Base-by-base conservation (phyloP, 441 rosid genomes). In the Sinapis alba region DNA sequence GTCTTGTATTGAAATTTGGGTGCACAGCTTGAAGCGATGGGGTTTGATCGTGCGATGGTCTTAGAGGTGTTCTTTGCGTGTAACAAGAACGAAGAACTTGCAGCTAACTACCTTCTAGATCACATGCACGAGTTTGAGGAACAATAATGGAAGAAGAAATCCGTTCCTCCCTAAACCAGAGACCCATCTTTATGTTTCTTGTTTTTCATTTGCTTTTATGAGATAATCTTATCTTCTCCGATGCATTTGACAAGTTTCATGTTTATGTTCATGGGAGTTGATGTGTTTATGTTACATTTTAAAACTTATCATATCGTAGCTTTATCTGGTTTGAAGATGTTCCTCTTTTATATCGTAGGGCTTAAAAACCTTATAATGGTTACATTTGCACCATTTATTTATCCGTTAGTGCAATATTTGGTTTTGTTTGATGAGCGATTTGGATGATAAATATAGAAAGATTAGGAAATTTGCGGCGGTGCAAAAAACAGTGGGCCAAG, bases 51-150 rank as follows among this genome's bases (percentile, higher is more conserved):
- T 9, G 85, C 84, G 16, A 30, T 84, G 43, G 94, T 87, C 4
- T 68, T 90, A 68, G 89, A 90, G 43, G 96, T 86, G 67, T 89
- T 84, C 86, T 89, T 89, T 72, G 96, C 96, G 9, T 90, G 92
- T 82, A 89, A 89, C 87, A 89, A 89, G 86, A 80, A 90, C 7
- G 92, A 90, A 76, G 94, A 89, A 68, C 80, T 87, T 77, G 93
- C 96, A 9, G 92, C 93, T 41, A 89, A 89, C 81, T 90, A 89
- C 69, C 90, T 90, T 61, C 77, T 90, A 79, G 92, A 89, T 79
- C 94, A 89, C 78, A 84, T 87, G 84, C 88, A 89, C 16, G 96
- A 90, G 74, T 86, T 89, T 71, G 94, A 87, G 32, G 91, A 88
- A 7, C 79, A 69, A 64, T 69, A 63, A 74, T 69, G 30, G 47